Evolutionary conservation across 2,329 filamentous ascomycete genomes (phyloP), one percentile per base, ranked within the genome.

Genomic region (Cladophialophora yegresii): DNA sequence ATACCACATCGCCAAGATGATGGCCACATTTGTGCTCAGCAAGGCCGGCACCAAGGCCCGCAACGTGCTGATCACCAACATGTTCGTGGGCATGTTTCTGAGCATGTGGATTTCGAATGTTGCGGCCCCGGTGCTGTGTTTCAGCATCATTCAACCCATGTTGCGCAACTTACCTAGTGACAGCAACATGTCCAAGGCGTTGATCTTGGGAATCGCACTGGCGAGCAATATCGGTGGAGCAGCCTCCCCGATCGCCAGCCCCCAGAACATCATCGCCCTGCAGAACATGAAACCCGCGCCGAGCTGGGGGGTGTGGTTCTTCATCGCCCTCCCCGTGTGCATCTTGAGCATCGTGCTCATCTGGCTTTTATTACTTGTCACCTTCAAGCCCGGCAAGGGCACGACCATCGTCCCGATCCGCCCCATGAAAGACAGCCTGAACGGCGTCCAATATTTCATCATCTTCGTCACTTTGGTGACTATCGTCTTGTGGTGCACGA

Each of bases 101-200:
- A 97, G 92, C 72, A 99, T 99, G 95, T 92, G 96, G 83, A 98
- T 99, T 73, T 96, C 92, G 79, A 99, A 99, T 71, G 96, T 99
- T 30, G 95, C 95, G 1, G 93, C 96, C 1, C 95, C 95, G 0
- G 95, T 99, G 9, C 84, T 99, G 43, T 99, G 95, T 81, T 98
- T 96, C 77, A 96, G 92, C 22, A 97, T 99, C 73, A 96, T 99
- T 65, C 93, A 96, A 84, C 95, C 96, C 3, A 92, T 99, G 81
- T 84, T 99, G 30, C 91, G 95, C 66, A 99, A 97, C 67, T 84
- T 99, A 36, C 90, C 93, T 0, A 85, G 90, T 0, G 93, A 95
- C 73, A 96, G 92, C 16, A 85, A 89, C 77, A 98, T 98, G 88
- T 92, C 92, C 70, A 97, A 96, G 77, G 92, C 95, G 2, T 85